Evolutionary conservation across 2,329 filamentous ascomycete species (phyloP).

Genomic region (Trichoderma endophyticum): DNA sequence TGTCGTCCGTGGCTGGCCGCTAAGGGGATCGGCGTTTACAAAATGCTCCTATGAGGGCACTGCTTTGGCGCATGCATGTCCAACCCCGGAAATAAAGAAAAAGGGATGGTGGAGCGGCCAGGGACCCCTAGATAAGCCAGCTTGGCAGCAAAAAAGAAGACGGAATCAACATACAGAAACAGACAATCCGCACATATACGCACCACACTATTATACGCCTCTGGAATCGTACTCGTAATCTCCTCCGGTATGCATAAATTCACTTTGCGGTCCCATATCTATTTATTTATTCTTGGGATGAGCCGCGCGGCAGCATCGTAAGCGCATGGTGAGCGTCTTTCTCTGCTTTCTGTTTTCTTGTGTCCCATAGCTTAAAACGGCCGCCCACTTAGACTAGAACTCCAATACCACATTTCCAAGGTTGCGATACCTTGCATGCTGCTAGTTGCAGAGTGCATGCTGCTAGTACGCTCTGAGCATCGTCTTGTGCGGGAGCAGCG

Average conservation of each 20-base stretch:
- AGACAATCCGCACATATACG: not conserved
- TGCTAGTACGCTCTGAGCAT: not conserved
- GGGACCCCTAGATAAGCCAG: not conserved
- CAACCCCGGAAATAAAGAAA: not conserved
- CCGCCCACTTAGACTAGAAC: not conserved
- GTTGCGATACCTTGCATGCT: not conserved
- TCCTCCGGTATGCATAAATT: not conserved
- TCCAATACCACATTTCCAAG: not conserved
- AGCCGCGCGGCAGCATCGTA: not conserved
- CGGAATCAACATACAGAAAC: not conserved
- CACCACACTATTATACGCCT: not conserved
- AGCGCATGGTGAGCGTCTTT: not conserved
- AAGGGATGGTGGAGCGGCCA: not conserved
- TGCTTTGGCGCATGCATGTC: conserved; percentile 1
- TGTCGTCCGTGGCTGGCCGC: not conserved
- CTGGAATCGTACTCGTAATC: not conserved
- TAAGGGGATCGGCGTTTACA: not conserved
- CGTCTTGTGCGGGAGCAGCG: not conserved
- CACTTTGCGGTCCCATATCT: not conserved
- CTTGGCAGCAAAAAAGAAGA: not conserved
- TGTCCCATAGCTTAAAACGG: not conserved
- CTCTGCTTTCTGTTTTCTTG: not conserved
- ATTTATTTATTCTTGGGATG: not conserved
- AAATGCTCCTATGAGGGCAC: conserved; percentile 2
- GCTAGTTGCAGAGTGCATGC: not conserved